Evolutionary conservation across 305 asterid species (phyloP).

Genomic region (Striga hermonthica): DNA sequence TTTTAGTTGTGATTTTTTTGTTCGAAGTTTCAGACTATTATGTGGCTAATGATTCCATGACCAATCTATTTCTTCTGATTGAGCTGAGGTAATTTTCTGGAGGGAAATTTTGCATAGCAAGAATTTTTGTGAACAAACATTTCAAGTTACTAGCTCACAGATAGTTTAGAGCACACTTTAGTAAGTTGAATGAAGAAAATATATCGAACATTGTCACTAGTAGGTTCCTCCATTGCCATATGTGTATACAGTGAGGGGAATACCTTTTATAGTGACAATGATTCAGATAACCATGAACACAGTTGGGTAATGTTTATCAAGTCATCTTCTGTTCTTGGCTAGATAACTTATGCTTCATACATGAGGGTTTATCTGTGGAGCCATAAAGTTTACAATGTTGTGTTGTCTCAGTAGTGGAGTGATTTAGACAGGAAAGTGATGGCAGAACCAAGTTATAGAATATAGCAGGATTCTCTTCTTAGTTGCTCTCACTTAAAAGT

Average conservation of each 20-base stretch:
- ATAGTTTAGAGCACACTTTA: background rate
- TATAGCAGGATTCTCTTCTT: too few relatives aligned
- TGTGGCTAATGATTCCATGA: background rate
- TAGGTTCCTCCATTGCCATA: background rate
- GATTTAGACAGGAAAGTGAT: too few relatives aligned
- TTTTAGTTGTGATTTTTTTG: background rate
- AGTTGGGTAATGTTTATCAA: too few relatives aligned
- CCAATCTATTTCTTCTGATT: background rate
- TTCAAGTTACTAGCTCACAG: background rate
- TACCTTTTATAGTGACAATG: background rate
- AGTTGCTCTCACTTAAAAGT: too few relatives aligned
- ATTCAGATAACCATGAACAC: too few relatives aligned
- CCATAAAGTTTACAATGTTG: too few relatives aligned
- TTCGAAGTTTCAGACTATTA: constrained; percentile 2
- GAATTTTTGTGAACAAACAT: background rate
- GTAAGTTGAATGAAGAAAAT: background rate
- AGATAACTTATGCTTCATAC: too few relatives aligned
- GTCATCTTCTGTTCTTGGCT: too few relatives aligned
- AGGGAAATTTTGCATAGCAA: background rate
- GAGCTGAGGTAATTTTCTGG: background rate
- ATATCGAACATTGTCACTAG: background rate
- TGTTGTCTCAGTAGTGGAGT: too few relatives aligned
- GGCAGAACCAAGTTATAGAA: too few relatives aligned
- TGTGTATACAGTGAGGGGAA: background rate
- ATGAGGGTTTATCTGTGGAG: too few relatives aligned